Percentiles rank a stretch among this genome's conserved stretches.
phyloP scores from a whole-genome alignment of 2,329 filamentous ascomycete species.

The Xylariales sp. region DNA sequence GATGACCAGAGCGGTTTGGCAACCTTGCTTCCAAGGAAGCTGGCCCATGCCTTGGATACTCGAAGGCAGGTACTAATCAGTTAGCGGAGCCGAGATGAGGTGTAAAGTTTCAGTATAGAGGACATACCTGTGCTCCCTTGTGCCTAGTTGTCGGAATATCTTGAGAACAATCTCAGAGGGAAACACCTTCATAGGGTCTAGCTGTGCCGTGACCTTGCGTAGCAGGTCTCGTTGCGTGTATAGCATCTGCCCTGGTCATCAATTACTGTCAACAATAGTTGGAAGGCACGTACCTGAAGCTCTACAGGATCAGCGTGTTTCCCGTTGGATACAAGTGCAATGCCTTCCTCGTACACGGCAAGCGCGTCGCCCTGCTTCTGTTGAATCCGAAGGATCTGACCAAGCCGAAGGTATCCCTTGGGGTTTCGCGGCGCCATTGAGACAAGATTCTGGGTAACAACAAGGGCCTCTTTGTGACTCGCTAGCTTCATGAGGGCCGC shows the following conservation, averaged over 20 bases:
- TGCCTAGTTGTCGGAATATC: not conserved
- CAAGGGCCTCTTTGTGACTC: not conserved
- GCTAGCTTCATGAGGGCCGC: not conserved
- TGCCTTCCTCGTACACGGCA: slow-evolving; percentile 4
- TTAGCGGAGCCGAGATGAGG: not conserved
- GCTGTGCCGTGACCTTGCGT: not conserved
- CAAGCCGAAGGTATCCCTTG: slow-evolving; percentile 1
- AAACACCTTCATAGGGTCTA: not conserved
- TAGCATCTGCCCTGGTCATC: not conserved
- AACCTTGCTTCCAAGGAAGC: slow-evolving; percentile 2
- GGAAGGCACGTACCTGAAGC: not conserved
- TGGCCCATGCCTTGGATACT: slow-evolving; percentile 5
- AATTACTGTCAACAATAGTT: not conserved
- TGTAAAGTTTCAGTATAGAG: not conserved
- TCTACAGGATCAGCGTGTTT: slow-evolving; percentile 1
- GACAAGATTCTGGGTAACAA: slow-evolving; percentile 5
- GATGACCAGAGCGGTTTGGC: slow-evolving; percentile 1
- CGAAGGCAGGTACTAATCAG: slow-evolving; percentile 1
- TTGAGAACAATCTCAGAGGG: not conserved
- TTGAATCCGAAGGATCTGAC: not conserved
- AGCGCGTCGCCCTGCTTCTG: slow-evolving; percentile 1
- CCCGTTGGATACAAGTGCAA: slow-evolving; percentile 1
- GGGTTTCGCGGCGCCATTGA: slow-evolving; percentile 4
- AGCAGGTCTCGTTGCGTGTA: not conserved
- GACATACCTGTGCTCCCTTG: slow-evolving; percentile 1